Evolutionary conservation across 2,329 filamentous ascomycete genomes (phyloP).

Genomic region (Diplodia scrobiculata): DNA sequence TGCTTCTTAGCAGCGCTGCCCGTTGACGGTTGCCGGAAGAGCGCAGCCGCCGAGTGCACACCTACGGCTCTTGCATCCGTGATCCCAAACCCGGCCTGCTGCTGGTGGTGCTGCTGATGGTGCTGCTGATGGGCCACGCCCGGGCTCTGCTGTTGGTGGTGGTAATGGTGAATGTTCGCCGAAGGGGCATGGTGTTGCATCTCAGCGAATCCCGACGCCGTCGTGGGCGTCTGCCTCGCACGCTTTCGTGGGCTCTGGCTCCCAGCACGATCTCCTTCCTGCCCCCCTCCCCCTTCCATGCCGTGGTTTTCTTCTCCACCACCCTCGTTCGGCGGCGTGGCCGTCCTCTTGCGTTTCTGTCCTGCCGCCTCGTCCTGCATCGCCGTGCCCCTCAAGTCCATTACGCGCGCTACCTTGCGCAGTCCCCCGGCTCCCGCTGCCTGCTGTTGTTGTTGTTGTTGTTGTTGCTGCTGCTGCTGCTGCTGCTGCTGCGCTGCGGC

Average conservation of each 20-base stretch:
- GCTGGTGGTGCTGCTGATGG: conserved; percentile 2
- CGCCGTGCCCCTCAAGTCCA: conserved; percentile 23
- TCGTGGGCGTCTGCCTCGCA: conserved; percentile 29
- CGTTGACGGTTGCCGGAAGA: conserved; percentile 51
- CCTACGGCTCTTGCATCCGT: conserved; percentile 51
- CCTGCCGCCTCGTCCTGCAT: conserved; percentile 23
- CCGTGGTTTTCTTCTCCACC: background rate
- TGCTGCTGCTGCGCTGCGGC: background rate
- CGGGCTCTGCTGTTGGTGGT: conserved; percentile 12
- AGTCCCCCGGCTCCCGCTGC: background rate
- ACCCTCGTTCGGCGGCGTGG: background rate
- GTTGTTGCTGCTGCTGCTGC: background rate
- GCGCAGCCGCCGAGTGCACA: conserved; percentile 55
- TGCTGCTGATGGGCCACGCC: background rate
- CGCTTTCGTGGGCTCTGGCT: conserved; percentile 31
- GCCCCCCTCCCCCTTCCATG: background rate
- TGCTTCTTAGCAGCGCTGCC: conserved; percentile 56
- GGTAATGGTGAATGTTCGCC: background rate
- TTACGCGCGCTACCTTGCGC: conserved; percentile 16
- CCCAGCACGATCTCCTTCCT: conserved; percentile 6
- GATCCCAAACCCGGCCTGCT: conserved; percentile 25
- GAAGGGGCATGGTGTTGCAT: background rate
- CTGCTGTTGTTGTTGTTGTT: background rate
- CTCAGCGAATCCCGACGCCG: background rate
- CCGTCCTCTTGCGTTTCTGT: conserved; percentile 24